Base-by-base conservation (phyloP, 345 rosid genomes). In the Aquilaria yunnanensis region DNA sequence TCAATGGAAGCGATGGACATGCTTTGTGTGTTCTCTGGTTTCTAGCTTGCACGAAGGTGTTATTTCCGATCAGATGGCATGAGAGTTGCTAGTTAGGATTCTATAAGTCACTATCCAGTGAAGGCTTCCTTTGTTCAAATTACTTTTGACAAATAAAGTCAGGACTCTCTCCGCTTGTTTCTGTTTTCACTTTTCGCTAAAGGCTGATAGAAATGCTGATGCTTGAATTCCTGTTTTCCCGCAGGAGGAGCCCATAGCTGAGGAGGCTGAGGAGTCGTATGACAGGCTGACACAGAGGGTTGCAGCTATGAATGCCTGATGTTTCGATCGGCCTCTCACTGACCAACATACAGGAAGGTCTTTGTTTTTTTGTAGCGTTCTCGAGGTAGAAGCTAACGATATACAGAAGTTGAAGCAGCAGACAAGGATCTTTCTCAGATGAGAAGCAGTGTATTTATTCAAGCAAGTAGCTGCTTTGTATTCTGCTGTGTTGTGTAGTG, bases 201-300 rank as follows among this genome's bases (percentile, higher is more conserved):
- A 34, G 14, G n/a, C 45, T 54, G 43, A 37, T 3, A 37, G 8
- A 37, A 9, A 37, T 37, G 43, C 3, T 37, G 8, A 37, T 3
- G 43, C 8, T 1, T 37, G 43, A 37, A 37, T 4, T 75, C 37
- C 48, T 14, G 51, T 72, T 80, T 23, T 23, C 23, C 23, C 1
- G 85, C 70, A 64, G 45, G 90, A 72, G 66, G 85, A 80, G 51
- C 55, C 83, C 2, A 84, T 83, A 54, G 34, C 71, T 4, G 90
- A 78, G 72, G 75, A 16, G 5, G 51, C 50, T 2, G 80, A 84
- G 2, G 97, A 88, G 66, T 59, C 64, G 8, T 77, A 76, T 2
- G 80, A 79, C 2, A 82, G 61, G 6, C 69, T 90, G 80, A 56
- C 96, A 56, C 78, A 70, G 50, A 82, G 81, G 75, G 74, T 90